Conservation (phyloP, 306 rosid species). For the Dryas octopetala region DNA sequence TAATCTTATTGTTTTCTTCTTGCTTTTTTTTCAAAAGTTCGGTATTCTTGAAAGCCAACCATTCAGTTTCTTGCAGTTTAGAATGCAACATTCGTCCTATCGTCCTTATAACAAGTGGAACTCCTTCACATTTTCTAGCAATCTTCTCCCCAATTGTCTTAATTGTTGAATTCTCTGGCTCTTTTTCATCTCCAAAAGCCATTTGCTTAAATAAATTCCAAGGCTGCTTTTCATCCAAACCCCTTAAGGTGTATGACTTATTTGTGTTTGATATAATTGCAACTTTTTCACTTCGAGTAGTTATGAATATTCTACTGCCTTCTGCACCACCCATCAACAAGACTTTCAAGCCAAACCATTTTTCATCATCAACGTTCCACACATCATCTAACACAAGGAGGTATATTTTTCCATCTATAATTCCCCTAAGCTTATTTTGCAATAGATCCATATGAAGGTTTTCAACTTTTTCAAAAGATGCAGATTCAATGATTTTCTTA, state of each 20-base stretch:
- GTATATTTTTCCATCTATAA: constrained; percentile 26
- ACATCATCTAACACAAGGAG: constrained; percentile 46
- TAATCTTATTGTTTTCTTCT: background rate
- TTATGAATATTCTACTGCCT: constrained; percentile 39
- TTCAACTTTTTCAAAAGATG: background rate
- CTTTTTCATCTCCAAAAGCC: constrained; percentile 20
- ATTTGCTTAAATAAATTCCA: constrained; percentile 29
- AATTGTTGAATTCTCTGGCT: constrained; percentile 3
- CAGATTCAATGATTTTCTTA: background rate
- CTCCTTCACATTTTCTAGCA: constrained; percentile 20
- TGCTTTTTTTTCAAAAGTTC: background rate
- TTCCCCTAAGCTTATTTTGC: constrained; percentile 11
- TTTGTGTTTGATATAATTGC: constrained; percentile 13
- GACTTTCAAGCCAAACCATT: constrained; percentile 22
- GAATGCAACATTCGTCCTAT: background rate
- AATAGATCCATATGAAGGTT: constrained; percentile 22
- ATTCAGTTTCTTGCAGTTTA: background rate
- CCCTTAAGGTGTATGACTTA: constrained; percentile 10
- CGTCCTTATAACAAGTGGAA: constrained; percentile 3
- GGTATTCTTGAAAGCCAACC: background rate
- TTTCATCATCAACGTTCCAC: constrained; percentile 31
- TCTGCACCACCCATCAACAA: constrained; percentile 28
- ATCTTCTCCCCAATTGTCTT: constrained; percentile 24
- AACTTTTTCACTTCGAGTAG: constrained; percentile 28
- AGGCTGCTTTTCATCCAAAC: constrained; percentile 20